These are phyloP conservation scores for Phlebopus sp. DNA, from an alignment of 1,284 basidiomycete species.

Conservation along the genomic window DNA sequence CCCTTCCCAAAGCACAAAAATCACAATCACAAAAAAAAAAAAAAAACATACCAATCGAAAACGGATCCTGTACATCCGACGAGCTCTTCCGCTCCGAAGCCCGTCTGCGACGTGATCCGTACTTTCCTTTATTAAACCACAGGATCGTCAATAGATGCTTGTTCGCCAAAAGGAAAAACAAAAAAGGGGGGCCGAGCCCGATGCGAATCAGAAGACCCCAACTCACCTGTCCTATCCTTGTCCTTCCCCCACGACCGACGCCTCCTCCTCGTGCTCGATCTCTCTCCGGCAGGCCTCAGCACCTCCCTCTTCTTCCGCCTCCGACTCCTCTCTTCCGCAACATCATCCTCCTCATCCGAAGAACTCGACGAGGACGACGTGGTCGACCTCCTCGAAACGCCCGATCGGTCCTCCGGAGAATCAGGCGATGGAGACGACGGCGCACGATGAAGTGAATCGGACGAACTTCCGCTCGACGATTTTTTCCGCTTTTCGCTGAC, in stretches of 20 bases:
- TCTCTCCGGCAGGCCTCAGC: constrained; percentile 6
- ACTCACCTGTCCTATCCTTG: constrained; percentile 14
- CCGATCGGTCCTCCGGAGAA: constrained; percentile 8
- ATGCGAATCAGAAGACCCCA: background rate
- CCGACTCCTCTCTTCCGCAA: constrained; percentile 8
- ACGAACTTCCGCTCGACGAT: constrained; percentile 4
- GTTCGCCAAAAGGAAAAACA: background rate
- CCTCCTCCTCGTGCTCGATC: background rate
- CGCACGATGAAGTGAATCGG: background rate
- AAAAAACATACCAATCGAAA: constrained; percentile 23
- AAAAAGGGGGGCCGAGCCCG: background rate
- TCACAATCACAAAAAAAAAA: no score
- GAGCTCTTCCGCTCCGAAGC: background rate
- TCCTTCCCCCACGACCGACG: constrained; percentile 16
- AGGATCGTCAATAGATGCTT: background rate
- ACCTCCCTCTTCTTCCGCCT: constrained; percentile 24
- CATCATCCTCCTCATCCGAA: constrained; percentile 16
- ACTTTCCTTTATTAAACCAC: background rate
- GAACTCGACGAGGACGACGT: constrained; percentile 1
- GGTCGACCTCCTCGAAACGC: constrained; percentile 10
- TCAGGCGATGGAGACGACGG: constrained; percentile 18
- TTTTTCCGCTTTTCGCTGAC: constrained; percentile 19
- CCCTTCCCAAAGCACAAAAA: background rate
- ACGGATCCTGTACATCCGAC: constrained; percentile 15
- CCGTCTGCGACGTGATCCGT: background rate